These are phyloP conservation scores for Tetracladium maxilliforme DNA, from an alignment of 2,329 filamentous ascomycete genomes.

Conservation along the genomic window DNA sequence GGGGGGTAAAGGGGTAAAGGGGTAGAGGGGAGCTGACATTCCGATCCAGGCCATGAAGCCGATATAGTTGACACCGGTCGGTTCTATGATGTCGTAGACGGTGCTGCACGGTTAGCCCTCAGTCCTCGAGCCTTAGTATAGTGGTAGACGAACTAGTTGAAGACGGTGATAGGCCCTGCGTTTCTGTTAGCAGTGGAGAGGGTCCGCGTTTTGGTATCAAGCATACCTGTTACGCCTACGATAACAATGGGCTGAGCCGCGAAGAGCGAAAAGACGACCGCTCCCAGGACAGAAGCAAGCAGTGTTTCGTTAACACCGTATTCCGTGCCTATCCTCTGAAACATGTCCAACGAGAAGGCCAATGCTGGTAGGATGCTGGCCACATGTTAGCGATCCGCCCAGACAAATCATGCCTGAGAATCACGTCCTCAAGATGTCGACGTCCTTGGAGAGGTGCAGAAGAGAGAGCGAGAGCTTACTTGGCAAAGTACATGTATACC, in stretches of 20 bases:
- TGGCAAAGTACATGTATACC: slow-evolving; percentile 90
- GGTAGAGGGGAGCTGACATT: slow-evolving; percentile 41
- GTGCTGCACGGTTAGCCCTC: slow-evolving; percentile 40
- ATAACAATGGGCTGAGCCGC: slow-evolving; percentile 80
- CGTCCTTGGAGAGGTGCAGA: slow-evolving; percentile 2
- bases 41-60: slow-evolving; percentile 89
- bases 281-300: slow-evolving; percentile 69
- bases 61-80: slow-evolving; percentile 67
- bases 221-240: slow-evolving; percentile 66
- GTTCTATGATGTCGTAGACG: slow-evolving; percentile 75
- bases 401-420: neutral
- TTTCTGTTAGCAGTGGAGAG: slow-evolving; percentile 4
- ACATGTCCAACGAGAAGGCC: slow-evolving; percentile 88
- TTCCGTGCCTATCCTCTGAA: slow-evolving; percentile 69
- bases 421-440: slow-evolving; percentile 2
- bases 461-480: slow-evolving; percentile 36
- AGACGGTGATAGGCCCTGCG: slow-evolving; percentile 73
- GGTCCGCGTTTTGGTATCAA: neutral
- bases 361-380: slow-evolving; percentile 69
- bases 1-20: neutral
- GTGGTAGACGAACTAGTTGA: slow-evolving; percentile 53
- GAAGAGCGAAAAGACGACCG: slow-evolving; percentile 66
- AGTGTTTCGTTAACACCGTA: slow-evolving; percentile 88
- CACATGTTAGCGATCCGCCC: neutral
- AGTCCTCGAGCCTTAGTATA: neutral